Evolutionary conservation across 2,329 filamentous ascomycete species (phyloP).

Genomic region (Cordyceps javanica): DNA sequence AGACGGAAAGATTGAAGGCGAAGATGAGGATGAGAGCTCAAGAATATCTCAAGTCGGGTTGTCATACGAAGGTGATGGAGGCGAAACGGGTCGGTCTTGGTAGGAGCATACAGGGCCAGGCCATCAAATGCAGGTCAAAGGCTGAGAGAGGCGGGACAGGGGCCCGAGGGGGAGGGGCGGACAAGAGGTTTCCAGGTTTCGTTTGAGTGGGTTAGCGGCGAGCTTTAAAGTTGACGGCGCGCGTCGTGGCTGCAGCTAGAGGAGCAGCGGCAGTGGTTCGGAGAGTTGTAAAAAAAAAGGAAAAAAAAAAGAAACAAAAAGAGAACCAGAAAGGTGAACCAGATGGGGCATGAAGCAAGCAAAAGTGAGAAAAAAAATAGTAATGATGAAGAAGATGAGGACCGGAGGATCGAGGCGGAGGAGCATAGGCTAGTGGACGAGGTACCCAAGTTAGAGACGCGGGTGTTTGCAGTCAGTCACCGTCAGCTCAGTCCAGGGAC

Average conservation of each 20-base stretch:
- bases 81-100: constrained; percentile 2
- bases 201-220: constrained; percentile 6
- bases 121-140: constrained; percentile 9
- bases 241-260: constrained; percentile 3
- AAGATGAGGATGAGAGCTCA: background rate
- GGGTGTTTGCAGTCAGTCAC: constrained; percentile 3
- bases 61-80: constrained; percentile 3
- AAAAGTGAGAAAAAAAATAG: background rate
- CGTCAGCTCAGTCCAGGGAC: background rate
- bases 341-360: background rate
- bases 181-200: constrained; percentile 11
- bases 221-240: constrained; percentile 8
- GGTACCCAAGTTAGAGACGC: no score
- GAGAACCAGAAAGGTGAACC: background rate
- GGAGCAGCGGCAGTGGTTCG: background rate
- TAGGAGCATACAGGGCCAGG: constrained; percentile 4
- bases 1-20: background rate
- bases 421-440: background rate
- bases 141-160: constrained; percentile 9
- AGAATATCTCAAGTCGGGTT: background rate
- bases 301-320: background rate
- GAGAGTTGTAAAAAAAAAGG: background rate
- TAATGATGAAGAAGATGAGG: no score
- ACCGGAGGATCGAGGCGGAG: background rate
- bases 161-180: constrained; percentile 12